Base-by-base conservation (phyloP, 2,329 filamentous ascomycete species). In the Raffaelea albimanens region DNA sequence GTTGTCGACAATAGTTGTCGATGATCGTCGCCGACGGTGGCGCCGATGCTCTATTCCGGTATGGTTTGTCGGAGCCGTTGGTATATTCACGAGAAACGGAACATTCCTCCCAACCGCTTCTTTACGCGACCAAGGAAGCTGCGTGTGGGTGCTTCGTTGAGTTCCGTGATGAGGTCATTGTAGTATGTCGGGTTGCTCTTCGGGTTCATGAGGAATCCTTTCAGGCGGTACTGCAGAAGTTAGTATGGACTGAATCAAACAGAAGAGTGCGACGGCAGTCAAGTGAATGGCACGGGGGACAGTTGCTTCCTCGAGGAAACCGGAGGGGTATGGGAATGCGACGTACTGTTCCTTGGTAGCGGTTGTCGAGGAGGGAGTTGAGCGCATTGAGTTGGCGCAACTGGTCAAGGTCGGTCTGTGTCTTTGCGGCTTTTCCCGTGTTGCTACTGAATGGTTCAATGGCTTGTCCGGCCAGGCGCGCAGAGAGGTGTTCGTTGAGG, bases 111-210 rank as follows among this genome's bases (percentile, higher is more conserved):
- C 53, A 82, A 57, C 51, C 70, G 70, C 58, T 82, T 75, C 51
- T 67, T 63, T 44, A 79, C 50, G 46, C 73, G 68, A 44, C 71
- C 67, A 20, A 76, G 58, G 66, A 71, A 79, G 8, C 71, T 72
- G 49, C 81, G 66, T 38, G 66, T 73, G 2, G 81, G 82, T 3
- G 77, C 80, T 55, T 76, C 76, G 33, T 83, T 76, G 21, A 85
- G 70, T 60, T 85, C 82, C 46, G 65, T 68, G 1, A 83, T 59
- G 25, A 85, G 61, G 53, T 82, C 75, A 19, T 67, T 61, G 57
- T 82, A 85, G 59, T 85, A 82, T 0, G 72, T 75, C 34, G 81
- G 81, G 54, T 83, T 78, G 57, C 77, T 81, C 59, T 70, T 71
- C 14, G 82, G 81, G 46, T 68, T 63, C 49, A 83, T 63, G 40